Evolutionary conservation across 164 flowering plant species (phyloP).

Genomic region (Nymphaea colorata): DNA sequence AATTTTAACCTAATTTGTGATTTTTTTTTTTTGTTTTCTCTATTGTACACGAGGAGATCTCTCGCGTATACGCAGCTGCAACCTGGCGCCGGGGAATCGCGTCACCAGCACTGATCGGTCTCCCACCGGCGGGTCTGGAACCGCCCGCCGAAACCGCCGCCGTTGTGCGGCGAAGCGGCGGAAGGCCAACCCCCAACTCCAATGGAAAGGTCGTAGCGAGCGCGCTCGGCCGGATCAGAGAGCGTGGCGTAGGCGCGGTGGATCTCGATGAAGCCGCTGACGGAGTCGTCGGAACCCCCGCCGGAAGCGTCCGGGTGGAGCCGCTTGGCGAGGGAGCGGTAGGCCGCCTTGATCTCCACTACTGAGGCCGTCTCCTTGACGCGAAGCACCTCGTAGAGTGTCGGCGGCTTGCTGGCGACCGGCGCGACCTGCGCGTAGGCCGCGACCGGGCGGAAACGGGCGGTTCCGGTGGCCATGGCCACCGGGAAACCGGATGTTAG

Average conservation of each 20-base stretch:
- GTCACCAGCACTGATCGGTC: conserved; percentile 80
- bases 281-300: conserved; percentile 21
- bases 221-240: conserved; percentile 64
- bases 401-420: conserved; percentile 3
- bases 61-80: not conserved
- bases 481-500: not conserved
- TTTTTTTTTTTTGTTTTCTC: not conserved
- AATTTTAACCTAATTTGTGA: not conserved
- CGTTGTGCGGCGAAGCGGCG: not conserved
- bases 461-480: not conserved
- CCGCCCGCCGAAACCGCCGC: not conserved
- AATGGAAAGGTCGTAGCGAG: conserved; percentile 27
- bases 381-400: conserved; percentile 46
- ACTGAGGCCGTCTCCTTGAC: conserved; percentile 35
- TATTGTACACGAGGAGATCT: conserved; percentile 1
- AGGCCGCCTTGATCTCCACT: conserved; percentile 60
- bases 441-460: not conserved
- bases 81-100: not conserved
- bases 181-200: not conserved
- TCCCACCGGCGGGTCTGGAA: conserved; percentile 53
- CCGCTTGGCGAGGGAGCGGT: conserved; percentile 49
- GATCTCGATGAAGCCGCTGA: conserved; percentile 54
- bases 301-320: conserved; percentile 47
- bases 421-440: not conserved
- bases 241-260: conserved; percentile 66